Conservation (phyloP, 805 yeast species). For the Lachancea sp. region DNA sequence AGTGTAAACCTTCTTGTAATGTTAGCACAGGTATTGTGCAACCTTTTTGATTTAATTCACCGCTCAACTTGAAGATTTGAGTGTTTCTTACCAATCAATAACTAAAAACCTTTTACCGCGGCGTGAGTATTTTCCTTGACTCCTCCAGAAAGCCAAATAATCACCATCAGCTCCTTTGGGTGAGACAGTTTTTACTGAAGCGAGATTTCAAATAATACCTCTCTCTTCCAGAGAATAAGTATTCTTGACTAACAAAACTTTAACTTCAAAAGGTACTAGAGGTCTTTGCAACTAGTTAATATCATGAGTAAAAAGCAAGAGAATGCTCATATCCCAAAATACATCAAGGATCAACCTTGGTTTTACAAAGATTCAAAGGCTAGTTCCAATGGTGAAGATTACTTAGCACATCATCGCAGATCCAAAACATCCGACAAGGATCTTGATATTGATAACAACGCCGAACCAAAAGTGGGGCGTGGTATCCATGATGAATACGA, state of each 20-base stretch:
- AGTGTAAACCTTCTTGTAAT: too few relatives aligned
- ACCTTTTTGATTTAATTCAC: too few relatives aligned
- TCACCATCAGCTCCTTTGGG: too few relatives aligned
- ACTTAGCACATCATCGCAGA: conserved; percentile 52
- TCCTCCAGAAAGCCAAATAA: too few relatives aligned
- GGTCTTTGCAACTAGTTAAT: not conserved
- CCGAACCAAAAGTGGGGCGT: conserved; percentile 47
- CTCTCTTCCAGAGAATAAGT: too few relatives aligned
- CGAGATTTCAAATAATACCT: too few relatives aligned
- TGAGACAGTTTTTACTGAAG: too few relatives aligned
- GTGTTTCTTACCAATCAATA: too few relatives aligned
- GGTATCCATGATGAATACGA: conserved; percentile 48
- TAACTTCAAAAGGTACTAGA: not conserved
- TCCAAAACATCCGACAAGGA: conserved; percentile 30
- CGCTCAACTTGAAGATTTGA: too few relatives aligned
- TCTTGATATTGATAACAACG: conserved; percentile 37
- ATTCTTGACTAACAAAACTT: not conserved
- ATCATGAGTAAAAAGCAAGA: conserved; percentile 11
- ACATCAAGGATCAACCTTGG: conserved; percentile 33
- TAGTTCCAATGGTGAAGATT: conserved; percentile 31
- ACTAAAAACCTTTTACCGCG: too few relatives aligned
- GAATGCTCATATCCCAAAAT: conserved; percentile 29
- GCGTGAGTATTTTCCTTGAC: too few relatives aligned
- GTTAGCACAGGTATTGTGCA: too few relatives aligned
- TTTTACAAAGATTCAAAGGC: conserved; percentile 18